Evolutionary conservation across 768 basidiomycete species (phyloP), one percentile per base, ranked within the genome.

Genomic region (Tricholoma hemisulphureum): DNA sequence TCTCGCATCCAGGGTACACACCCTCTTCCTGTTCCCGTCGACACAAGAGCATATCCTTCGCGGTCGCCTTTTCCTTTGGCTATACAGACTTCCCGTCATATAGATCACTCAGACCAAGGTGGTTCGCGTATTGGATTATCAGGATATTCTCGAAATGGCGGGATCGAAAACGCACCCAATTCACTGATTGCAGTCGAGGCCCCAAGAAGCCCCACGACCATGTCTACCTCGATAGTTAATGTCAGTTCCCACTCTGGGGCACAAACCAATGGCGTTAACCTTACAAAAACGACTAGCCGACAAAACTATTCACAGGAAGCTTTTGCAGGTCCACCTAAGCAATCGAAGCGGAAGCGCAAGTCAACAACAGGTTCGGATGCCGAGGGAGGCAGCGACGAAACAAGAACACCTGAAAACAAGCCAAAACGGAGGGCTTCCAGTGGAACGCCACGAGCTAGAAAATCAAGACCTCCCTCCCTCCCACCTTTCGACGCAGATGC

Each of bases 401-500:
- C 52, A 29, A 46, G 53, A 8, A 46, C 39, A n/a, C 26, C 52
- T 28, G 21, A 46, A 41, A 51, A 51, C 14, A 65, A 62, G n/a
- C 54, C 58, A 46, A 71, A 70, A 57, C 67, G 73, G 28, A 72
- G 57, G 13, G 60, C 62, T 23, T 58, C 64, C 10, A 64, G 63
- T 52, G 66, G 65, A 35, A 65, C 61, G 43, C 72, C 71, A 24
- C 70, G 72, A 28, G 65, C 68, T 26, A 75, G 78, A 46, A 81
- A 77, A 63, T 66, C 69, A 21, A 75, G 82, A 18, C 77, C 74
- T 34, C 79, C 81, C 2, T 80, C 83, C 7, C 73, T 81, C 6
- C 83, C 85, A 14, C 78, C 75, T 0, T 87, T 83, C 59, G 83
- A 86, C 66, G 74, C 80, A 23, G 75, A 79, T 53, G 84, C 83